Base-by-base conservation (phyloP, 2,329 filamentous ascomycete species). In the Beauveria sp. region DNA sequence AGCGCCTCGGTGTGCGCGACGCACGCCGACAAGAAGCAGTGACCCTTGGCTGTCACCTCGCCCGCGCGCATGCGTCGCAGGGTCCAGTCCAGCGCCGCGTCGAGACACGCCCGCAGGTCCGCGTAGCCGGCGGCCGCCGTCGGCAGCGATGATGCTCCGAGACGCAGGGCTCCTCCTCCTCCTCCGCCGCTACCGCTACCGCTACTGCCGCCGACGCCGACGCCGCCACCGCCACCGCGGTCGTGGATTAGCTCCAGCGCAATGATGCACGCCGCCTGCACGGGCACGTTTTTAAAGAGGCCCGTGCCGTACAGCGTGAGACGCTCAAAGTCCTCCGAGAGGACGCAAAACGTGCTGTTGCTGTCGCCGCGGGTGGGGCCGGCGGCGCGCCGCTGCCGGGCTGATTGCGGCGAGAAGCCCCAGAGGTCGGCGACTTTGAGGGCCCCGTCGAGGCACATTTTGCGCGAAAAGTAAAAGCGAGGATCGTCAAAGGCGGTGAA, bases 391-490 rank as follows among this genome's bases (percentile, higher is more conserved):
- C 63, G 5, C 60, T 22, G 64, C 0, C 59, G 64, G 2, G 53
- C 63, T 3, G 61, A 61, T 22, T 65, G 64, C 2, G 63, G 54
- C 18, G 60, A 67, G 16, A 75, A 66, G 3, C 67, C 66, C 63
- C 69, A 72, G 10, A 75, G 70, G 53, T 72, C 69, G 1, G 70
- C 66, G 8, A 75, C 66, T 61, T 74, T 75, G 53, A 76, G 67
- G 0, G 73, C 74, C 10, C 72, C 74, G 66, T 81, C 79, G 10
- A 80, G 72, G 48, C 74, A 76, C 55, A 81, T 76, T 63, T 82
- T 82, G 22, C 80, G 76, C 0, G 80, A 83, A 68, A 81, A 84
- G 68, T 81, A 81, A 64, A 78, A 83, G 1, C 74, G 73, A 0
- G 80, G 78, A 45, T 83, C 75, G 1, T 75, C 70, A 14, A 76